Evolutionary conservation across 331 rosid genomes (phyloP).

Genomic region (Arachis monticola): DNA sequence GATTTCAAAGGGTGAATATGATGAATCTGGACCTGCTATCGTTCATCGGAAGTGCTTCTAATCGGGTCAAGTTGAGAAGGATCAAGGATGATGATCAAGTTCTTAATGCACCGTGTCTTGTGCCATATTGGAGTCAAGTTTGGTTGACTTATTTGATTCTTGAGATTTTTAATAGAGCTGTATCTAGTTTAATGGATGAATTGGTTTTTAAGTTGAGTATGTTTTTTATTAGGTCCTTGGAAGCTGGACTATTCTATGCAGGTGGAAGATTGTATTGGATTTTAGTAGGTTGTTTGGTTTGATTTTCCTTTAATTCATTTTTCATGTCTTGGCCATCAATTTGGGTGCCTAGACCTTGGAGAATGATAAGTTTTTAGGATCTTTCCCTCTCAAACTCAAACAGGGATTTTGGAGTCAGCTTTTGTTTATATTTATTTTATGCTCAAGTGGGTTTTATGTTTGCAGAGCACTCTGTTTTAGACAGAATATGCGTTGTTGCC

Average conservation of each 20-base stretch:
- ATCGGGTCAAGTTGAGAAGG: constrained; percentile 37
- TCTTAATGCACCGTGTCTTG: constrained; percentile 42
- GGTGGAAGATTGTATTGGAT: constrained; percentile 45
- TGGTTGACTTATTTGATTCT: constrained; percentile 54
- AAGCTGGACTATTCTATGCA: constrained; percentile 52
- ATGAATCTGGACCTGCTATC: constrained; percentile 91
- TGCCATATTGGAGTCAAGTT: constrained; percentile 51
- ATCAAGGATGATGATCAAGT: constrained; percentile 35
- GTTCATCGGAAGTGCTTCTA: constrained; percentile 93
- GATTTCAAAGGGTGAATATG: constrained; percentile 93
- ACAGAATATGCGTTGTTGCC: neutral
- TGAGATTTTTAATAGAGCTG: constrained; percentile 45
- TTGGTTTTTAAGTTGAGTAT: constrained; percentile 56
- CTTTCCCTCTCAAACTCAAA: constrained; percentile 35
- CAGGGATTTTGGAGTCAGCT: constrained; percentile 56
- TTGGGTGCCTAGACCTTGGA: constrained; percentile 50
- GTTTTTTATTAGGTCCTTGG: constrained; percentile 44
- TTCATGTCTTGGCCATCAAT: constrained; percentile 49
- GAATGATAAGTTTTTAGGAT: constrained; percentile 41
- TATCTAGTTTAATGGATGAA: constrained; percentile 49
- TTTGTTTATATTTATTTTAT: constrained; percentile 52
- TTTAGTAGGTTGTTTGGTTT: constrained; percentile 52
- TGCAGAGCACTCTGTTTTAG: constrained; percentile 32
- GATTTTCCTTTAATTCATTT: constrained; percentile 46
- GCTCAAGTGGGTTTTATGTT: constrained; percentile 44